These are phyloP conservation scores for Tinospora cordifolia DNA, from an alignment of 164 flowering plant species.

Conservation along the genomic window DNA sequence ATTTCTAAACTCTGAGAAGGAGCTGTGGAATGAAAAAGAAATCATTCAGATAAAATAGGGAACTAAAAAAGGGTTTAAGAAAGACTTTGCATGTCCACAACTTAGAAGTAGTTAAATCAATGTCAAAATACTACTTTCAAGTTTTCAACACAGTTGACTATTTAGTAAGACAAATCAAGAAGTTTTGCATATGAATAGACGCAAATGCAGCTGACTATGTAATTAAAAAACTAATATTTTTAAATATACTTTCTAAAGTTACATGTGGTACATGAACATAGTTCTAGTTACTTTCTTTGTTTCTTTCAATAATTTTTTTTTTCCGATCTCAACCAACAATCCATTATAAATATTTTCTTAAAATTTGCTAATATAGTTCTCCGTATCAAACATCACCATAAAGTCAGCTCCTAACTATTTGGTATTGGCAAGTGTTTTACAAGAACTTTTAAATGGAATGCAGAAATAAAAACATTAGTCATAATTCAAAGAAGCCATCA, in stretches of 20 bases:
- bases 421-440: background rate
- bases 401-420: background rate
- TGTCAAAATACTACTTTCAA: no score
- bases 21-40: slow-evolving; percentile 38
- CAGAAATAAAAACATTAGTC: background rate
- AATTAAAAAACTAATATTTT: no score
- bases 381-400: background rate
- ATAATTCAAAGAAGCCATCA: background rate
- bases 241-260: no score
- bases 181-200: no score
- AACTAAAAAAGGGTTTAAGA: background rate
- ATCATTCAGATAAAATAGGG: background rate
- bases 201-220: no score
- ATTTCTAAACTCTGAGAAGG: slow-evolving; percentile 89
- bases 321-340: no score
- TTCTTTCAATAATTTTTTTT: no score
- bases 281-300: no score
- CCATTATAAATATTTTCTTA: background rate
- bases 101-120: background rate
- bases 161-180: no score
- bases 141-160: no score
- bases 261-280: no score
- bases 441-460: background rate
- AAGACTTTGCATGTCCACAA: background rate
- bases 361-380: background rate